phyloP scores from a whole-genome alignment of 2,329 filamentous ascomycete genomes.

The Teratosphaeria nubilosa region DNA sequence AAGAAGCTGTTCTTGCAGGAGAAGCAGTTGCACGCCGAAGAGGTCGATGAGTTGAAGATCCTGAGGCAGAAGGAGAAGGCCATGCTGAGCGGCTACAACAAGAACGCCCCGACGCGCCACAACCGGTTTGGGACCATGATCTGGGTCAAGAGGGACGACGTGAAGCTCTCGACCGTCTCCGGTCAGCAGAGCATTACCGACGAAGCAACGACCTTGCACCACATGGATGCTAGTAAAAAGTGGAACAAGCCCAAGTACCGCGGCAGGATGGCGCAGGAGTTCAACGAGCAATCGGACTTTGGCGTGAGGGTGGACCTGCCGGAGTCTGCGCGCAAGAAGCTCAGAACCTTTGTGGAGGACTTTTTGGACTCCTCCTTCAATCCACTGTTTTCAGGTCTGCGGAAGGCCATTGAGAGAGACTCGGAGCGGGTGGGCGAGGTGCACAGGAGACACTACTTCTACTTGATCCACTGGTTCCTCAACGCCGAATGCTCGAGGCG shows the following conservation, averaged over 20 bases:
- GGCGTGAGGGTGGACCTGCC: conserved; percentile 63
- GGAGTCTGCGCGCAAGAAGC: conserved; percentile 59
- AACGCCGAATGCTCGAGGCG: conserved; percentile 64
- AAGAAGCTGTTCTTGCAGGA: conserved; percentile 79
- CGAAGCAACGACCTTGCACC: conserved; percentile 61
- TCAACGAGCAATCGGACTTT: conserved; percentile 56
- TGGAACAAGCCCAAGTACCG: conserved; percentile 69
- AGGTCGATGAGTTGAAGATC: conserved; percentile 61
- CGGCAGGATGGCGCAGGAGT: conserved; percentile 31
- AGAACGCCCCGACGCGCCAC: conserved; percentile 73
- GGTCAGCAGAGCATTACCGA: conserved; percentile 77
- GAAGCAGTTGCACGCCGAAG: conserved; percentile 56
- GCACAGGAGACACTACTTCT: conserved; percentile 81
- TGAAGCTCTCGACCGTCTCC: conserved; percentile 74
- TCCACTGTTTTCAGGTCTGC: conserved; percentile 68
- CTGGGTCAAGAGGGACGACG: conserved; percentile 82
- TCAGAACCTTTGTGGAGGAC: conserved; percentile 78
- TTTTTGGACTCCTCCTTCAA: conserved; percentile 96
- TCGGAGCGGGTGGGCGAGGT: conserved; percentile 67
- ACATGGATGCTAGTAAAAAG: conserved; percentile 85
- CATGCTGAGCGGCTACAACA: conserved; percentile 69
- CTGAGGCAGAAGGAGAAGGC: conserved; percentile 73
- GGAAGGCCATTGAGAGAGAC: conserved; percentile 84
- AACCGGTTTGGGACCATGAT: conserved; percentile 96
- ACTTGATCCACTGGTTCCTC: conserved; percentile 85